phyloP scores from a whole-genome alignment of 306 rosid species.

The Dicorynia guianensis region DNA sequence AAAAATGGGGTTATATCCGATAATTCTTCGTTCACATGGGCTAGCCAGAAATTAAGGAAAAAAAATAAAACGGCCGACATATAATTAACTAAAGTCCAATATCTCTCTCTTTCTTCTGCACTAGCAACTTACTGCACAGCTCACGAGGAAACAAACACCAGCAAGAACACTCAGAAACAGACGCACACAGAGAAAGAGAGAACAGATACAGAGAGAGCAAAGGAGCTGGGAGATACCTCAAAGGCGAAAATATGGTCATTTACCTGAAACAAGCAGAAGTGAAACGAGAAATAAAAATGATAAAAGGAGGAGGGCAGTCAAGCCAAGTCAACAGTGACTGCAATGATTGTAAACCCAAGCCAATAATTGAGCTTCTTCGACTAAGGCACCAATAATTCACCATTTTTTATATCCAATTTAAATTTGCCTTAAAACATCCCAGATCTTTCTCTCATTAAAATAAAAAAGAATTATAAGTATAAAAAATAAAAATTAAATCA shows the following conservation, averaged over 20 bases:
- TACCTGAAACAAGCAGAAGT: slow-evolving; percentile 33
- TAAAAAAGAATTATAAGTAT: not conserved
- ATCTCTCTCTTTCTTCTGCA: slow-evolving; percentile 15
- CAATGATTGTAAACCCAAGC: slow-evolving; percentile 62
- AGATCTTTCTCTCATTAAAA: slow-evolving; percentile 39
- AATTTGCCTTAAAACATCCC: slow-evolving; percentile 23
- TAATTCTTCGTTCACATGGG: not conserved
- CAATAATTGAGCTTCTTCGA: slow-evolving; percentile 74
- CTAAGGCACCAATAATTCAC: slow-evolving; percentile 63
- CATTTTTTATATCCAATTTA: slow-evolving; percentile 27
- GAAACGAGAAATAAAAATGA: slow-evolving; percentile 27
- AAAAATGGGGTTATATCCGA: not conserved
- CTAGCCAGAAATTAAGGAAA: not conserved
- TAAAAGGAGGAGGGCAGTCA: slow-evolving; percentile 47
- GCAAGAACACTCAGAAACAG: not conserved
- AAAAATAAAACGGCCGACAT: not conserved
- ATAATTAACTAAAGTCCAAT: slow-evolving; percentile 4
- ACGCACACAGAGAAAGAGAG: too few species aligned
- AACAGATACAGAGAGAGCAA: not conserved
- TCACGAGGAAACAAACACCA: slow-evolving; percentile 20
- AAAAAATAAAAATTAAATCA: not conserved
- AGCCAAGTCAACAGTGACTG: slow-evolving; percentile 56
- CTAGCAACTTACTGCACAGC: slow-evolving; percentile 11
- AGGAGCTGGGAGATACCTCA: not conserved
- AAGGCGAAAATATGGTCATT: slow-evolving; percentile 24